phyloP scores from a whole-genome alignment of 805 yeast species.

The Schwanniomyces pseudopolymorphus region DNA sequence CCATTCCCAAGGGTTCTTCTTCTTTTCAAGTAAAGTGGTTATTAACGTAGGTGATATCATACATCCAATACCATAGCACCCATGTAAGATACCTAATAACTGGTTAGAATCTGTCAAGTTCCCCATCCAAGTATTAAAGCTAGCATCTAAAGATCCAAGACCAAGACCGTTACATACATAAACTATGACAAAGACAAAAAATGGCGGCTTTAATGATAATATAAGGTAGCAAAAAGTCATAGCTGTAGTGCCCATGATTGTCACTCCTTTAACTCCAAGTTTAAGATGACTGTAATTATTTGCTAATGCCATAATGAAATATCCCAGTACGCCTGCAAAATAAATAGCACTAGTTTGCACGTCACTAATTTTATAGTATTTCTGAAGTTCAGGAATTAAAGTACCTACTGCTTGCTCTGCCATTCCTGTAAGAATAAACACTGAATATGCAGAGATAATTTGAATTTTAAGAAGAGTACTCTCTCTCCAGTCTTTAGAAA shows the following conservation, averaged over 20 bases:
- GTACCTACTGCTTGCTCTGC: slow-evolving; percentile 65
- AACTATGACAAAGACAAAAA: slow-evolving; percentile 35
- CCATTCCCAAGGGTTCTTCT: slow-evolving; percentile 46
- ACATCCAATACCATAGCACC: slow-evolving; percentile 55
- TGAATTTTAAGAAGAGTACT: slow-evolving; percentile 44
- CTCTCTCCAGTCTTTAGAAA: slow-evolving; percentile 37
- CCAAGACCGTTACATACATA: slow-evolving; percentile 53
- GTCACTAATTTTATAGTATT: slow-evolving; percentile 48
- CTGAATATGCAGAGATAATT: slow-evolving; percentile 35
- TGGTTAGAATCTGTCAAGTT: slow-evolving; percentile 47
- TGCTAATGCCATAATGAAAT: slow-evolving; percentile 50
- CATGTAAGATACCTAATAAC: slow-evolving; percentile 51
- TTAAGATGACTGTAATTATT: slow-evolving; percentile 42
- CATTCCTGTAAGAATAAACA: slow-evolving; percentile 51
- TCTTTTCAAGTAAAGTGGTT: slow-evolving; percentile 38
- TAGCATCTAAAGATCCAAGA: slow-evolving; percentile 55
- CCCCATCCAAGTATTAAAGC: slow-evolving; percentile 55
- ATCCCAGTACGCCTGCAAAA: slow-evolving; percentile 54
- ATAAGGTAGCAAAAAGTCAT: slow-evolving; percentile 40
- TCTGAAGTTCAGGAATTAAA: slow-evolving; percentile 51
- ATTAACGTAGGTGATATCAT: slow-evolving; percentile 49
- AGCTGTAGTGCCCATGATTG: slow-evolving; percentile 29
- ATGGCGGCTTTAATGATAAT: slow-evolving; percentile 43
- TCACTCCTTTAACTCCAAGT: slow-evolving; percentile 51
- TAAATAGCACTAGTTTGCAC: slow-evolving; percentile 49